Conservation (phyloP, 1,139 yeast genomes). For the Candida albicans region DNA sequence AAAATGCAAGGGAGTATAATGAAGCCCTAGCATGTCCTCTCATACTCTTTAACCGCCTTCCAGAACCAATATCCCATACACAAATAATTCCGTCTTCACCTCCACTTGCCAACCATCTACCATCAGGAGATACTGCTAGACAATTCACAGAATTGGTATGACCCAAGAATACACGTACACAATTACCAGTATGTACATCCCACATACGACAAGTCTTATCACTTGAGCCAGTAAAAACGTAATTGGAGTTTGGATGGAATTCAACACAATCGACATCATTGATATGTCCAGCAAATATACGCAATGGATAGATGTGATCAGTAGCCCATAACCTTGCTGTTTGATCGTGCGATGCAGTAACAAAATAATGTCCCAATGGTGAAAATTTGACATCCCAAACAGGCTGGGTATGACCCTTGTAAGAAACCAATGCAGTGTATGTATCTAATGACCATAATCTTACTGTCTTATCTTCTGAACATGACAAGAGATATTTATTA, state of each 20-base stretch:
- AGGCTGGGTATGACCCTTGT: conserved; percentile 94
- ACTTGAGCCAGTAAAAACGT: conserved; percentile 90
- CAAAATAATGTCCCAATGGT: conserved; percentile 96
- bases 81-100: conserved; percentile 90
- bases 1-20: conserved; percentile 81
- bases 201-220: conserved; percentile 98
- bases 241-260: conserved; percentile 95
- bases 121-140: conserved; percentile 92
- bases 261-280: conserved; percentile 94
- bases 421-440: conserved; percentile 83
- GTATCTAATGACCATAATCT: conserved; percentile 95
- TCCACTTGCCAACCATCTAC: conserved; percentile 93
- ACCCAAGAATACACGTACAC: conserved; percentile 93
- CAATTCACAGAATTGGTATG: conserved; percentile 87
- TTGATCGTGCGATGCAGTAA: conserved; percentile 96
- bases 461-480: conserved; percentile 90
- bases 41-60: conserved; percentile 77
- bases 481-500: conserved; percentile 72
- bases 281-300: conserved; percentile 96
- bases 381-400: conserved; percentile 97
- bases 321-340: conserved; percentile 98
- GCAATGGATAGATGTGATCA: conserved; percentile 92
- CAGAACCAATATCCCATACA: conserved; percentile 94
- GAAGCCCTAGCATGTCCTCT: conserved; percentile 91
- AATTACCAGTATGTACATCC: conserved; percentile 88